Base-by-base conservation (phyloP, 495 filamentous ascomycete species). In the Glonium stellatum region DNA sequence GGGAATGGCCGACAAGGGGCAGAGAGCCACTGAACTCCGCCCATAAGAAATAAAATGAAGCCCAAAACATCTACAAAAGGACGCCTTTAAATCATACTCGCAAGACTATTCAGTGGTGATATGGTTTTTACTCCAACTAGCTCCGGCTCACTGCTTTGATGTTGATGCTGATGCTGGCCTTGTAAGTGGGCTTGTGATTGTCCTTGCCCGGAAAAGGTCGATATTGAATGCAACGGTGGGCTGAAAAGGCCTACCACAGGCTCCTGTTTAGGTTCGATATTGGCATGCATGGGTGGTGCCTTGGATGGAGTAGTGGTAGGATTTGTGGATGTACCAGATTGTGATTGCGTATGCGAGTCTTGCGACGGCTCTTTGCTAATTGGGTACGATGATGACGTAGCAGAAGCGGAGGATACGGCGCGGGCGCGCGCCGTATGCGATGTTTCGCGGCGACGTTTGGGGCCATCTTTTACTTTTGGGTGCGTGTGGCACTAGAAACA, bases 381-480 rank as follows among this genome's bases (percentile, higher is more conserved):
- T 34, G 63, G 59, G 21, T 63, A 64, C 2, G 58, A 55, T 10
- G 66, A 57, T 47, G 68, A 67, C 11, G 63, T 50, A 19, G 58
- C 55, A 35, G 66, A 71, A 11, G 69, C 61, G 11, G 64, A 64
- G 21, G 63, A 67, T 0, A 59, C 63, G n/a, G 67, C 69, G 37
- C 67, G 69, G 49, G 64, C 64, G 47, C 67, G 69, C 19, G 68
- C 59, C 4, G 60, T 57, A 23, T 85, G 78, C 55, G 75, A 79
- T 55, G 79, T 84, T 70, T 87, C 86, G 44, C 86, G 80, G 56
- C 85, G 80, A 21, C 85, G 79, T 67, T 89, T 89, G 13, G 85
- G 83, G 9, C 81, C 79, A 69, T 89, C 87, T 70, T 86, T 87
- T 58, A 85, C 79, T 67, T 89, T 90, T 5, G 82, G 80, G 62